These are phyloP conservation scores for Paraglomus occultum DNA, from an alignment of 192 early-diverging fungal genomes.

Conservation along the genomic window DNA sequence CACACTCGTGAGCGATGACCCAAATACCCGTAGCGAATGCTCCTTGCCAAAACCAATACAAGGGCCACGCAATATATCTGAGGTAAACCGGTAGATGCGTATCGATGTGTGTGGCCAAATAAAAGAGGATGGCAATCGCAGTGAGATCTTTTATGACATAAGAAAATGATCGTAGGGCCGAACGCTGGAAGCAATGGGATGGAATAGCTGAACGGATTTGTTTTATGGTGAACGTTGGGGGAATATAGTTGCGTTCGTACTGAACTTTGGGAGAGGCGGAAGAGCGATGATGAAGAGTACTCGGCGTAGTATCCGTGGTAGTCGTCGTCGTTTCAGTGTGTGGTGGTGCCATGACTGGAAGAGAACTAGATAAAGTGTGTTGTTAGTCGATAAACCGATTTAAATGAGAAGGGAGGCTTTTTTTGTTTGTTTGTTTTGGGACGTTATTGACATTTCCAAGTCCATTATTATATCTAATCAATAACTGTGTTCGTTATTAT, in stretches of 20 bases:
- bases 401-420: no score
- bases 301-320: no score
- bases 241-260: conserved; percentile 47
- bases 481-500: no score
- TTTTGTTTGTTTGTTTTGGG: no score
- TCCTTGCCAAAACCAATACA: conserved; percentile 84
- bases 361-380: no score
- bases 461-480: no score
- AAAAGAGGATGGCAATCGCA: conserved; percentile 59
- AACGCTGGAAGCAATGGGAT: conserved; percentile 89
- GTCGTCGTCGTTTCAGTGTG: no score
- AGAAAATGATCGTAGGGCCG: conserved; percentile 72
- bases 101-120: conserved; percentile 71
- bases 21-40: conserved; percentile 85
- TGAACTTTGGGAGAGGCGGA: no score
- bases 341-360: no score
- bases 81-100: conserved; percentile 42
- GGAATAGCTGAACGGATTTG: conserved; percentile 88
- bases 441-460: no score
- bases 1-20: conserved; percentile 91
- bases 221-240: conserved; percentile 84
- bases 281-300: no score
- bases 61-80: conserved; percentile 65
- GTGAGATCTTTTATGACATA: conserved; percentile 80
- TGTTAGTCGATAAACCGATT: no score